These are phyloP conservation scores for Candolleomyces aberdarensis DNA, from an alignment of 768 basidiomycete genomes.

Conservation along the genomic window DNA sequence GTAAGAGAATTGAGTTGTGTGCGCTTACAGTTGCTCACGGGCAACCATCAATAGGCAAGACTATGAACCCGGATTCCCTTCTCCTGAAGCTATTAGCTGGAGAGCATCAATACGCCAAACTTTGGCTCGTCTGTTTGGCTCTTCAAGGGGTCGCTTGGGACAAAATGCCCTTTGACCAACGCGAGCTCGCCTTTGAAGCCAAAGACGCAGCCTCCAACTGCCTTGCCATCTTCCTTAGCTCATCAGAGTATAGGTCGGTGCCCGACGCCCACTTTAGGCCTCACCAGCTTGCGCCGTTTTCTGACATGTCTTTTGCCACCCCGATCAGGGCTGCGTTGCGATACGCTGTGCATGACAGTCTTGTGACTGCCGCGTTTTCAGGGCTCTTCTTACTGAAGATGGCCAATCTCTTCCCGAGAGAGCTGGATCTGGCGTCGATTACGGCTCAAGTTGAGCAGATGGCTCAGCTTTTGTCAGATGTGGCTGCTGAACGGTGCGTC, in stretches of 20 bases:
- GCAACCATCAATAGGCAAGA: slow-evolving; percentile 45
- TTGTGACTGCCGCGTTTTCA: slow-evolving; percentile 89
- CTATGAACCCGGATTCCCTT: slow-evolving; percentile 82
- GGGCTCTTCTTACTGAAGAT: slow-evolving; percentile 91
- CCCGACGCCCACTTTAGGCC: not conserved
- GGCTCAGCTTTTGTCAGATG: slow-evolving; percentile 85
- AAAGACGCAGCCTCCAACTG: slow-evolving; percentile 90
- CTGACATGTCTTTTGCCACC: slow-evolving; percentile 5
- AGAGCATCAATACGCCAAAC: slow-evolving; percentile 88
- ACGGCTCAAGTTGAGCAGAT: slow-evolving; percentile 87
- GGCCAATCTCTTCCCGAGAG: slow-evolving; percentile 88
- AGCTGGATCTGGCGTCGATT: slow-evolving; percentile 75
- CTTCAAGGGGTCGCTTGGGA: slow-evolving; percentile 92
- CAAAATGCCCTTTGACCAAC: slow-evolving; percentile 93
- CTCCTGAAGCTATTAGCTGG: slow-evolving; percentile 84
- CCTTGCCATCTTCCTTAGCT: slow-evolving; percentile 79
- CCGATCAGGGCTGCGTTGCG: slow-evolving; percentile 72
- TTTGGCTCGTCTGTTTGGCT: slow-evolving; percentile 93
- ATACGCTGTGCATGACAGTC: slow-evolving; percentile 90
- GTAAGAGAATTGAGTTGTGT: slow-evolving; percentile 34
- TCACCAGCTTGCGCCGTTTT: not conserved
- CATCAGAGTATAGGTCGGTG: slow-evolving; percentile 72
- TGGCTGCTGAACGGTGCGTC: slow-evolving; percentile 82
- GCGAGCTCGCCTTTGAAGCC: slow-evolving; percentile 92
- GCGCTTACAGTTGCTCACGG: too few relatives aligned